These are phyloP conservation scores for Smallanthus sonchifolius DNA, from an alignment of 129 eudicot genomes.

Conservation along the genomic window DNA sequence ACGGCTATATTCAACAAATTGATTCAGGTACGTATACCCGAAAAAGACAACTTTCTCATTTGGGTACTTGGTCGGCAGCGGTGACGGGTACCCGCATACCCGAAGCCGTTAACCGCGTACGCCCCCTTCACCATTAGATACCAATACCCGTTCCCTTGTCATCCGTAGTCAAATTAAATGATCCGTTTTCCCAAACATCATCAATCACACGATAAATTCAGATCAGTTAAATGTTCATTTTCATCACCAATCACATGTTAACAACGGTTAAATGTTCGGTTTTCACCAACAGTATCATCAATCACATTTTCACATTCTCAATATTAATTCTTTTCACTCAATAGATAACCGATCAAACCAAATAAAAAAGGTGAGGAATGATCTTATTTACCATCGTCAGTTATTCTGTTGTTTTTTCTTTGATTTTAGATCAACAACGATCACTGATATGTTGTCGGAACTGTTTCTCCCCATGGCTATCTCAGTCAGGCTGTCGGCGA, in stretches of 20 bases:
- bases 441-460: slow-evolving; percentile 59
- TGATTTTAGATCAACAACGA: slow-evolving; percentile 61
- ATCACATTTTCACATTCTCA: not conserved
- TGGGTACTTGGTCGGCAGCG: no score
- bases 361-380: slow-evolving; percentile 31
- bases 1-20: no score
- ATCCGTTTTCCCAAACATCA: no score
- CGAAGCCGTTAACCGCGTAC: no score
- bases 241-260: not conserved
- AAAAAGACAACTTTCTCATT: no score
- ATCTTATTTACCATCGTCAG: slow-evolving; percentile 31
- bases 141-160: no score
- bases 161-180: no score
- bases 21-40: no score
- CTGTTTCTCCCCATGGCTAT: slow-evolving; percentile 52
- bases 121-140: no score
- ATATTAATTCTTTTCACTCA: not conserved
- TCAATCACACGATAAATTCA: not conserved
- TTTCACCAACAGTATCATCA: not conserved
- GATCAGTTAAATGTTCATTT: not conserved
- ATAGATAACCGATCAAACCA: slow-evolving; percentile 37
- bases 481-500: slow-evolving; percentile 53
- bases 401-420: slow-evolving; percentile 35
- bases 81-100: no score
- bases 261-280: not conserved